These are phyloP conservation scores for Coniochaeta hoffmannii DNA, from an alignment of 2,329 filamentous ascomycete genomes.

Conservation along the genomic window DNA sequence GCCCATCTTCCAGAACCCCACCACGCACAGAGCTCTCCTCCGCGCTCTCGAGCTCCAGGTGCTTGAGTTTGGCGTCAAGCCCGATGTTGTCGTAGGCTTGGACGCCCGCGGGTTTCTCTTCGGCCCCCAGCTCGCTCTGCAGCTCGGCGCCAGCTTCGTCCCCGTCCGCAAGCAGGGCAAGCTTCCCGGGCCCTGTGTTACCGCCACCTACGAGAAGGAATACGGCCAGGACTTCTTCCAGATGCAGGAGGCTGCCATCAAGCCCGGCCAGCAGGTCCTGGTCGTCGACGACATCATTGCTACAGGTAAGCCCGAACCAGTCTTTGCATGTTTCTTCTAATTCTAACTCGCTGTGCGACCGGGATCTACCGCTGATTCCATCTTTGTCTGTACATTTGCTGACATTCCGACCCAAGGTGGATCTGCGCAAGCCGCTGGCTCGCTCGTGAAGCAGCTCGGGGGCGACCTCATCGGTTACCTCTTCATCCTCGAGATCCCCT, in stretches of 20 bases:
- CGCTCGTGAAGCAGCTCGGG: conserved; percentile 78
- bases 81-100: conserved; percentile 87
- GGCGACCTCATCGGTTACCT: conserved; percentile 82
- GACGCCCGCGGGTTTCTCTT: conserved; percentile 95
- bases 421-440: conserved; percentile 79
- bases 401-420: conserved; percentile 54
- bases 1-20: conserved; percentile 79
- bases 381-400: conserved; percentile 10
- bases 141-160: conserved; percentile 78
- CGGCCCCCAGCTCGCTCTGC: conserved; percentile 79
- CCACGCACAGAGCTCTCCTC: conserved; percentile 68
- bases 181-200: conserved; percentile 81
- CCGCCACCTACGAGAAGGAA: conserved; percentile 86
- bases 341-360: too few species aligned
- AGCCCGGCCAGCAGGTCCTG: conserved; percentile 79
- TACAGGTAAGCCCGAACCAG: conserved; percentile 64
- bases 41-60: conserved; percentile 81
- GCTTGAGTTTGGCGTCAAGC: conserved; percentile 50
- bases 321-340: too few species aligned
- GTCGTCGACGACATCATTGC: conserved; percentile 98
- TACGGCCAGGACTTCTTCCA: conserved; percentile 94
- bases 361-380: too few species aligned
- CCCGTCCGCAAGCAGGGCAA: conserved; percentile 94
- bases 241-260: conserved; percentile 83
- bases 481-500: conserved; percentile 93